Evolutionary conservation across 345 rosid species (phyloP).

Genomic region (Physaria fendleri): DNA sequence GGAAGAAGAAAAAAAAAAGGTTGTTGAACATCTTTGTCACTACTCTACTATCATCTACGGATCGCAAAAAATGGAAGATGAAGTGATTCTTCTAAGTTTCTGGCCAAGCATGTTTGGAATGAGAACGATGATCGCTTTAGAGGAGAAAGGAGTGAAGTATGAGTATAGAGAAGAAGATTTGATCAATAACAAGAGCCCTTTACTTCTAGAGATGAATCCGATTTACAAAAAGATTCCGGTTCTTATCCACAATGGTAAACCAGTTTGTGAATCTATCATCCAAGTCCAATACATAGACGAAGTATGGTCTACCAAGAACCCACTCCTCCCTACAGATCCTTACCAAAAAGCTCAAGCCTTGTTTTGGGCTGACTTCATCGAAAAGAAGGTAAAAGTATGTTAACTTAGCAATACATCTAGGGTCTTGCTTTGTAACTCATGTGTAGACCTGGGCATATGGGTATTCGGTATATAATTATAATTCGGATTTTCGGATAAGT

Average conservation of each 20-base stretch:
- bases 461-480: too few species aligned
- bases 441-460: too few species aligned
- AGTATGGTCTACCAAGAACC: constrained; percentile 14
- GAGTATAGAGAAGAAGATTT: constrained; percentile 14
- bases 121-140: constrained; percentile 19
- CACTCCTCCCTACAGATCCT: constrained; percentile 6
- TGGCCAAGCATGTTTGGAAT: constrained; percentile 17
- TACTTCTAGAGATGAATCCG: constrained; percentile 25
- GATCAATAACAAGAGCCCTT: constrained; percentile 4
- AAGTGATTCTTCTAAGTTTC: constrained; percentile 7
- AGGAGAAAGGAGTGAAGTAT: constrained; percentile 19
- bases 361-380: constrained; percentile 15
- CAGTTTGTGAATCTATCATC: constrained; percentile 18
- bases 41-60: too few species aligned
- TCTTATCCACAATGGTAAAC: constrained; percentile 24
- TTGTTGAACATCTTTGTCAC: too few species aligned
- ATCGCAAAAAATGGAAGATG: constrained; percentile 9
- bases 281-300: constrained; percentile 22
- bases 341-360: constrained; percentile 10
- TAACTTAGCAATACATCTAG: neutral
- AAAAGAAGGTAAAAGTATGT: neutral
- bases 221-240: constrained; percentile 12
- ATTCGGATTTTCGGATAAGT: too few species aligned
- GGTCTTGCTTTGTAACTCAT: constrained; percentile 1
- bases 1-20: too few species aligned